Evolutionary conservation across 306 rosid species (phyloP).

Genomic region (Spatholobus suberectus): DNA sequence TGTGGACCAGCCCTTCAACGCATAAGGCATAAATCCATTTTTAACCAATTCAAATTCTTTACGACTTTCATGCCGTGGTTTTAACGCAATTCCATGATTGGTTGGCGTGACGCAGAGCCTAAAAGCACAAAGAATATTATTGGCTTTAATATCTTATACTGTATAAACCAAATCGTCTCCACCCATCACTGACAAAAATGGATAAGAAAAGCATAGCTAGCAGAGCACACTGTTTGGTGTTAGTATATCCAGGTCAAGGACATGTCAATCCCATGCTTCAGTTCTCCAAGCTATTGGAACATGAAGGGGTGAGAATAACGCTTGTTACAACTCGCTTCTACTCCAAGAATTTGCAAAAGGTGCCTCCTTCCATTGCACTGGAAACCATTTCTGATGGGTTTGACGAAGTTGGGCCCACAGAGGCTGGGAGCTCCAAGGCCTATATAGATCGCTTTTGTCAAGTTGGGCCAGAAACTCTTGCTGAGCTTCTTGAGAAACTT

Average conservation of each 20-base stretch:
- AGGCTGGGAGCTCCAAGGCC: neutral
- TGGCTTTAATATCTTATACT: neutral
- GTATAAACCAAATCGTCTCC: neutral
- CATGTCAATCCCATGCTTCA: conserved; percentile 30
- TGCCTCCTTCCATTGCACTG: conserved; percentile 20
- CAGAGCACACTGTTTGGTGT: neutral
- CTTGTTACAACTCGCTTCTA: neutral
- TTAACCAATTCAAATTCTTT: too few relatives aligned
- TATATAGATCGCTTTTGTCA: neutral
- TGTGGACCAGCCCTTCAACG: too few relatives aligned
- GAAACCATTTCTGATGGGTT: conserved; percentile 43
- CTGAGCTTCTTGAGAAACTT: conserved; percentile 27
- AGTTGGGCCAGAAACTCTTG: conserved; percentile 33
- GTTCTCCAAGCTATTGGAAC: conserved; percentile 14
- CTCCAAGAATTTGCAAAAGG: neutral
- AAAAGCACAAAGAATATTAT: too few relatives aligned
- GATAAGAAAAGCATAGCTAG: neutral
- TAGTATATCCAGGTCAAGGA: neutral
- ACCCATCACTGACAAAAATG: neutral
- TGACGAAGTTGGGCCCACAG: neutral
- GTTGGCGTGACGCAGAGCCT: too few relatives aligned
- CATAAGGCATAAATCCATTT: too few relatives aligned
- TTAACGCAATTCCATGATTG: too few relatives aligned
- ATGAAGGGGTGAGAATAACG: neutral
- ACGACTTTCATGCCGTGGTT: too few relatives aligned